These are phyloP conservation scores for Dunaliella primolecta DNA, from an alignment of 139 green algal genomes.

Conservation along the genomic window DNA sequence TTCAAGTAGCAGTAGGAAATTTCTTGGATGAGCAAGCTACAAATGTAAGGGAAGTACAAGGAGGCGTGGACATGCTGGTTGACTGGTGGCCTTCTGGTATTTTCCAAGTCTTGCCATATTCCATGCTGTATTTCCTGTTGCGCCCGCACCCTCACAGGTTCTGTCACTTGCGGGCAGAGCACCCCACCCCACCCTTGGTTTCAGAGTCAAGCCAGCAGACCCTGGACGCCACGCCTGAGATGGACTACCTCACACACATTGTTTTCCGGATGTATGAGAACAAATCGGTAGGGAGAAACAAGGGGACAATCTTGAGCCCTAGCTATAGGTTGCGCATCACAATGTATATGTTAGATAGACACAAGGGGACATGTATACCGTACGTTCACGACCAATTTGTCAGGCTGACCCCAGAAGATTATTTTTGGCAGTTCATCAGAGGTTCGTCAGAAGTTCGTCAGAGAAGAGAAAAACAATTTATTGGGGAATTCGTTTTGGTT, in stretches of 20 bases:
- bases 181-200: conserved; percentile 17
- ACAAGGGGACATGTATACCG: neutral
- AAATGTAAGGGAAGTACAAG: no score
- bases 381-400: neutral
- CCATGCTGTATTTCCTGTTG: no score
- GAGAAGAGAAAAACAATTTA: neutral
- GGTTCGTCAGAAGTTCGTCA: no score
- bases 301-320: neutral
- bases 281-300: conserved; percentile 3
- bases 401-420: no score
- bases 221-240: conserved; percentile 66
- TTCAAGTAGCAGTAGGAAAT: no score
- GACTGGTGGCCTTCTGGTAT: no score
- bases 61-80: no score
- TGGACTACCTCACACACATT: conserved; percentile 93
- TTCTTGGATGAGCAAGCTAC: no score
- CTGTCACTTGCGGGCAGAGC: conserved; percentile 11
- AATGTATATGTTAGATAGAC: neutral
- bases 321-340: neutral
- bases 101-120: no score
- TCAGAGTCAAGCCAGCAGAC: conserved; percentile 35
- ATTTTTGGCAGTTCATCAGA: no score
- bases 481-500: no score
- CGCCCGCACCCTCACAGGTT: no score
- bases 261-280: conserved; percentile 67